Conservation (phyloP, 257 asterid species). For the Nicotiana sylvestris region DNA sequence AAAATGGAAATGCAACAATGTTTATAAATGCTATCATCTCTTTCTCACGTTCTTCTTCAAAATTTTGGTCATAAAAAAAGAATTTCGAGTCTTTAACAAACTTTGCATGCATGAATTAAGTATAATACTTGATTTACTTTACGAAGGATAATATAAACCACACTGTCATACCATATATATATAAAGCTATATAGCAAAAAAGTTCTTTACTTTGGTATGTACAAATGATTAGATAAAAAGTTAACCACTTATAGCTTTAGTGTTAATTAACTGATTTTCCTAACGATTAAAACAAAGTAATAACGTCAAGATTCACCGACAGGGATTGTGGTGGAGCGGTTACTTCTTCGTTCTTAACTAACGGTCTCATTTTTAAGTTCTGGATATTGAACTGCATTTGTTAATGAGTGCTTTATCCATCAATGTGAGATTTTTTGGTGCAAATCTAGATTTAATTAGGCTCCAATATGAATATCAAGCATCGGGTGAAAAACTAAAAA, state of each 20-base stretch:
- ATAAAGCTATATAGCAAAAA: not conserved
- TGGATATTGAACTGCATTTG: too few species aligned
- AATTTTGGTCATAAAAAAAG: not conserved
- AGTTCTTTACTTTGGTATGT: not conserved
- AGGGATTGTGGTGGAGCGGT: too few species aligned
- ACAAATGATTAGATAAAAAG: not conserved
- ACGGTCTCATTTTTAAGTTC: too few species aligned
- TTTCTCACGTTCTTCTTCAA: not conserved
- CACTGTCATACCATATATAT: not conserved
- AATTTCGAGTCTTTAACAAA: not conserved
- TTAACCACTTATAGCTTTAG: not conserved
- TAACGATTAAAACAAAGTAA: not conserved
- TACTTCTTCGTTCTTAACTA: too few species aligned
- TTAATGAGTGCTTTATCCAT: too few species aligned
- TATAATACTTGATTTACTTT: not conserved
- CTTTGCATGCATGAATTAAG: not conserved
- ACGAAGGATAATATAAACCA: not conserved
- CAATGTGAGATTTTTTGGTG: too few species aligned
- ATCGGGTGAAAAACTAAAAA: not conserved
- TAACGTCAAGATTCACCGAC: too few species aligned
- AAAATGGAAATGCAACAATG: slow-evolving; percentile 2
- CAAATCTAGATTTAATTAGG: too few species aligned
- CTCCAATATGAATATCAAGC: too few species aligned
- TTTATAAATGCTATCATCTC: not conserved
- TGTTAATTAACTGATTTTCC: not conserved